Evolutionary conservation across 805 yeast species (phyloP), one percentile per base, ranked within the genome.

Genomic region (Metschnikowia lunata): DNA sequence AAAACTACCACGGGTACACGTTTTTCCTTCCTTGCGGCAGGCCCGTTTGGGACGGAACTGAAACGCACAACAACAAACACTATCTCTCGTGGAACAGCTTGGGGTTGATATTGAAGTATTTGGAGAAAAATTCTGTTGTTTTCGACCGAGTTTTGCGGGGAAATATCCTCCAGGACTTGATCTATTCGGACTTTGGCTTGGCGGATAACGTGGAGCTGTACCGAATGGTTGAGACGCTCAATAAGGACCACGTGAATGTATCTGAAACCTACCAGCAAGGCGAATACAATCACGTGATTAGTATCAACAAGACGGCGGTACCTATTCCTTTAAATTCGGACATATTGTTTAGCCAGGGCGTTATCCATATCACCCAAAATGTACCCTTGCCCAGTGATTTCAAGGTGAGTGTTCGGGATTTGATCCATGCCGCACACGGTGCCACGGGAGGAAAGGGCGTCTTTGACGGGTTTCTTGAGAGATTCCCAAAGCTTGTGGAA

Each of bases 281-380:
- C 0, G 52, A 55, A 13, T 45, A 37, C 34, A 56, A 54, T 35
- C 64, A 62, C 46, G 32, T 52, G 6, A 50, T 71, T 33, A 49
- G 46, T 9, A 31, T 71, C 8, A 71, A 73, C 51, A 48, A 56
- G 29, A 63, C 72, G 1, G 36, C 43, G 9, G 31, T 76, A 5
- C 49, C 64, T 1, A 48, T 76, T 1, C 67, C 74, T 0, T 52
- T 72, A 41, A 73, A 77, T 46, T 63, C 78, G 1, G 97, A 90
- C 58, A 75, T 87, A 7, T 58, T 90, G 11, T 90, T 86, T 59
- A 80, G 78, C 50, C 84, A 85, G 59, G 98, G 98, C 1, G 96
- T 90, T 0, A 78, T 85, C 1, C 96, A 88, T 59, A 80, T 90
- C 1, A 67, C 85, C 10, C 66, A 74, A 31, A 61, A 72, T 6